phyloP scores from a whole-genome alignment of 768 basidiomycete species.

The Leccinellum albellum region DNA sequence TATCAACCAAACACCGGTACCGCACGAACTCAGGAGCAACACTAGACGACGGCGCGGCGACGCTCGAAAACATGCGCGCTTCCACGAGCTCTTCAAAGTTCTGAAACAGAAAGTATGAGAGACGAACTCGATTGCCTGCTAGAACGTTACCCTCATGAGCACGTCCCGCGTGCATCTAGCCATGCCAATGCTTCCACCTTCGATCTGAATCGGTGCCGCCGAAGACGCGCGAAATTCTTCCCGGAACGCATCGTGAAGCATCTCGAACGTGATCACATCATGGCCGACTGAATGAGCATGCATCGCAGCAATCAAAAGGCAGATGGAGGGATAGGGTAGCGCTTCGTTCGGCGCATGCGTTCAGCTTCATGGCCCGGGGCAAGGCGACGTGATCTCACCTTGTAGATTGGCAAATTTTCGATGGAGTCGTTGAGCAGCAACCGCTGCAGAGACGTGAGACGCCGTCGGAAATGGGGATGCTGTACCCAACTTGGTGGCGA shows the following conservation, averaged over 20 bases:
- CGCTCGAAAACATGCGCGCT: slow-evolving; percentile 52
- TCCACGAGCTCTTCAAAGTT: slow-evolving; percentile 70
- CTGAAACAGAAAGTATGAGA: slow-evolving; percentile 36
- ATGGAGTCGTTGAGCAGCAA: slow-evolving; percentile 54
- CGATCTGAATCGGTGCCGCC: slow-evolving; percentile 70
- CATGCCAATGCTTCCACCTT: slow-evolving; percentile 76
- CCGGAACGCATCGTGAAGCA: slow-evolving; percentile 78
- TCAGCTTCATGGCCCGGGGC: not conserved
- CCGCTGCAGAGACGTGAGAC: slow-evolving; percentile 39
- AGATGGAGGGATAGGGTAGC: slow-evolving; percentile 73
- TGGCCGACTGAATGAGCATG: slow-evolving; percentile 78
- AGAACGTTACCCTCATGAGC: slow-evolving; percentile 55
- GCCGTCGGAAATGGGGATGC: slow-evolving; percentile 52
- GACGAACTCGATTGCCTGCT: not conserved
- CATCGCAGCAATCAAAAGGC: slow-evolving; percentile 79
- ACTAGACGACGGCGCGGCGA: slow-evolving; percentile 44
- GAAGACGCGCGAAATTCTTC: slow-evolving; percentile 69
- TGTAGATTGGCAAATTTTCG: slow-evolving; percentile 48
- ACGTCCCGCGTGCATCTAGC: slow-evolving; percentile 60
- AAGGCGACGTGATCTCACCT: slow-evolving; percentile 37
- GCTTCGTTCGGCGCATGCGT: slow-evolving; percentile 37
- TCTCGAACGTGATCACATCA: slow-evolving; percentile 83
- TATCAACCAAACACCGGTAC: slow-evolving; percentile 63
- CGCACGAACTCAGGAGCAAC: slow-evolving; percentile 69
- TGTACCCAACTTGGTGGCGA: slow-evolving; percentile 45